A percentile compares a stretch with the other conserved stretches of the same genome.
phyloP scores from a whole-genome alignment of 2,329 filamentous ascomycete species.

The Aspergillus latus region DNA sequence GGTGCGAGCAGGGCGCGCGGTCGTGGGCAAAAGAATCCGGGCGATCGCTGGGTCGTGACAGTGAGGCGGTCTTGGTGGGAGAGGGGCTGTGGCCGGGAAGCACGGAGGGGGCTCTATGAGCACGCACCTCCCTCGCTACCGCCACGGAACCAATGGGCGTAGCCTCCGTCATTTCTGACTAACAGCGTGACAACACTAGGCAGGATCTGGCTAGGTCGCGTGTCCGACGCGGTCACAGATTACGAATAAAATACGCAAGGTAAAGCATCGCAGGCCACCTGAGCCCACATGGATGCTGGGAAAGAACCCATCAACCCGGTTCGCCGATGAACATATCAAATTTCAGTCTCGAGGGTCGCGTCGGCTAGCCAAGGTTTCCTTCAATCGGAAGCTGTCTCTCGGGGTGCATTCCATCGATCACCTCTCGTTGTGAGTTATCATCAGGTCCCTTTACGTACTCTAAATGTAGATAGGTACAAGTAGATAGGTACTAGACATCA shows the following conservation, averaged over 20 bases:
- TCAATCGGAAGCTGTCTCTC: not conserved
- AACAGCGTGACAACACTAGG: constrained; percentile 17
- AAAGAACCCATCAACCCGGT: constrained; percentile 31
- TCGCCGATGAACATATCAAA: constrained; percentile 24
- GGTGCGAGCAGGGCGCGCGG: constrained; percentile 22
- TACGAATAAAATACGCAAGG: constrained; percentile 20
- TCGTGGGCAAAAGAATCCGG: constrained; percentile 26
- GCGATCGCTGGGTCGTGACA: constrained; percentile 27
- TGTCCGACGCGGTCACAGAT: constrained; percentile 15
- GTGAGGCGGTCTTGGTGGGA: constrained; percentile 27
- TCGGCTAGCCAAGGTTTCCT: constrained; percentile 6
- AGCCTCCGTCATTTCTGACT: constrained; percentile 21
- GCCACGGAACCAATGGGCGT: constrained; percentile 16
- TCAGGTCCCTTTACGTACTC: not conserved
- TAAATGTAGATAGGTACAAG: too few species aligned
- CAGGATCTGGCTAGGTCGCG: constrained; percentile 17
- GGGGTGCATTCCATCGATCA: not conserved
- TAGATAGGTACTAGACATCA: too few species aligned
- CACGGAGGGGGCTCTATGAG: constrained; percentile 21
- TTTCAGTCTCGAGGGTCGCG: constrained; percentile 2
- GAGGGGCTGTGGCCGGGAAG: constrained; percentile 22
- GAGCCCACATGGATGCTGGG: constrained; percentile 28
- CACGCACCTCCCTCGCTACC: constrained; percentile 21
- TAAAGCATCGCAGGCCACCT: constrained; percentile 22
- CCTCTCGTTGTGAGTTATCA: constrained; percentile 4